Base-by-base conservation (phyloP, 768 basidiomycete species). In the Pleurotus citrinopileatus region DNA sequence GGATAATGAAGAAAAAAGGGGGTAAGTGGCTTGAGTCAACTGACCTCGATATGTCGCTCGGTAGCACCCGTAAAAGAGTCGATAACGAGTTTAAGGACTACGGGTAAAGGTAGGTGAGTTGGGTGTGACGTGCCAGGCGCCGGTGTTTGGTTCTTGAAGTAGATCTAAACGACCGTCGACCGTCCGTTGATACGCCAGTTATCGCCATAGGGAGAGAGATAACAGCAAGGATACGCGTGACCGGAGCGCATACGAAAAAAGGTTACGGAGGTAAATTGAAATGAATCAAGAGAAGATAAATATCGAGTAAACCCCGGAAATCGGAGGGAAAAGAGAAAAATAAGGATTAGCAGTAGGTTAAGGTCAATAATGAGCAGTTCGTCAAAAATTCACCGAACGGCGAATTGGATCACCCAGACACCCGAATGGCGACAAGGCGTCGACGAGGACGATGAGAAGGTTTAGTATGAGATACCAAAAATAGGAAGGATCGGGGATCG, bases 11-110 rank as follows among this genome's bases (percentile, higher is more conserved):
- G n/a, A n/a, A n/a, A n/a, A n/a, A 6, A 32, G 29, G 6, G 8
- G 19, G 26, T 19, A 37, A 42, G 47, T 12, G 46, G 57, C 7
- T n/a, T 57, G 20, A 25, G 51, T 55, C 59, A 28, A 63, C 77
- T 57, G 57, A 91, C 91, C 83, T 98, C 95, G 66, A 98, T 98
- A 71, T 98, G 96, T 59, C 97, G 85, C 73, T 99, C 97, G 12
- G 97, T 98, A 23, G 97, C 97, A 60, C 91, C 84, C 23, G 95
- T 96, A 71, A 98, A 99, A 7, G 93, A 91, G 74, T 99, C 96
- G 57, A 93, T 89, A 62, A 98, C 92, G 67, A 99, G 82, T 26
- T 82, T 74, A 52, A 97, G 74, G 6, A 98, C 94, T 9, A 84
- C 84, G 20, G 77, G 65, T 55, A 99, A 76, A 13, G 94, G 89